A percentile compares a stretch with the other conserved stretches of the same genome.
These are phyloP conservation scores for Verticillium nonalfalfae DNA, from an alignment of 2,329 filamentous ascomycete species.

Conservation along the genomic window DNA sequence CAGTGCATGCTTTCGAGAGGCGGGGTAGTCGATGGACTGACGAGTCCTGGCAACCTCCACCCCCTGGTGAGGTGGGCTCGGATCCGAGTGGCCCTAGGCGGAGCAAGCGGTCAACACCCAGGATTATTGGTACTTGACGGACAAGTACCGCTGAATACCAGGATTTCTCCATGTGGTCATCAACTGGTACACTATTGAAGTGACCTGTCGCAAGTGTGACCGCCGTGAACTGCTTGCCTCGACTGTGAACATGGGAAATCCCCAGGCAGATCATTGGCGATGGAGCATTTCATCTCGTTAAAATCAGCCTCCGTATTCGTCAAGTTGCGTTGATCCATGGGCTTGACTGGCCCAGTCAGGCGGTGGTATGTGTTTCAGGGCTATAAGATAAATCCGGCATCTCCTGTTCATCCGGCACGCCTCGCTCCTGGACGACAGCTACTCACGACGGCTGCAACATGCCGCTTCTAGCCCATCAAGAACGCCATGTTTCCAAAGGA, in stretches of 20 bases:
- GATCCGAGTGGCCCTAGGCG: background rate
- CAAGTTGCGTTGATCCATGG: background rate
- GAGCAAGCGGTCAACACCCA: background rate
- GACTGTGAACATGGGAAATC: background rate
- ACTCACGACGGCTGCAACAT: background rate
- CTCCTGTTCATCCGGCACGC: background rate
- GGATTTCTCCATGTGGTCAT: background rate
- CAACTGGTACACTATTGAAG: background rate
- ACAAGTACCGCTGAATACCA: background rate
- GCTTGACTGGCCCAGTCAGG: background rate
- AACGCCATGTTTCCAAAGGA: background rate
- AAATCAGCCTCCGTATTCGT: conserved; percentile 3
- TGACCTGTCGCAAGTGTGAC: background rate
- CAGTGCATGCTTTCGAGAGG: background rate
- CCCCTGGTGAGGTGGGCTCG: background rate
- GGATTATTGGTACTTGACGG: background rate
- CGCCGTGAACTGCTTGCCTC: background rate
- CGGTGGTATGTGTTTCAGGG: background rate
- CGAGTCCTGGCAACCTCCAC: too few relatives aligned
- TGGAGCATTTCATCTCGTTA: conserved; percentile 10
- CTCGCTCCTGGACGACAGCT: background rate
- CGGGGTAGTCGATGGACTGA: background rate
- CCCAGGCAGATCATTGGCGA: background rate
- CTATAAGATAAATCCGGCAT: background rate
- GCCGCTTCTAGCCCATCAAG: background rate